Evolutionary conservation across 306 rosid genomes (phyloP), one percentile per base, ranked within the genome.

Genomic region (Mimosa pudica): DNA sequence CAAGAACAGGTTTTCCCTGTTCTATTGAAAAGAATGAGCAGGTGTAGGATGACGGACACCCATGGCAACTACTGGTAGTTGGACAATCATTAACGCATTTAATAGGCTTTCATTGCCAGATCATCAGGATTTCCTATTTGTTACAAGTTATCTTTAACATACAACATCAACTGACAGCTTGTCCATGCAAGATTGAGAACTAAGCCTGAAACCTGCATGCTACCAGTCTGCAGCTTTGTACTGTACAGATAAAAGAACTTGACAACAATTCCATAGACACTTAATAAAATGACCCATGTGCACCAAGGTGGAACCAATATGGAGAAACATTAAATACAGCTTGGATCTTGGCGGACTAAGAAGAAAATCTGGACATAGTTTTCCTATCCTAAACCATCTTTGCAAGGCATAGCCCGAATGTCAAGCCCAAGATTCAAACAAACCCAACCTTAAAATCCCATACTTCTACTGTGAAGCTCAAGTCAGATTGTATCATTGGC

Each of bases 141-240:
- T 38, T 57, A 57, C 63, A 17, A 8, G 71, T 66, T 71, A 41
- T 67, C 71, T 36, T 65, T 61, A 30, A 4, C 42, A 32, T 62
- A 30, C 42, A 32, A 32, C 42, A 62, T 62, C 8, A 62, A 62
- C 57, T 6, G 57, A 58, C 57, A 74, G 57, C 69, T 60, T 74
- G 16, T 17, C 52, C 38, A 16, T 72, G 36, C 64, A 72, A 38
- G 38, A 70, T 24, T 4, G 48, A 70, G 58, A 45, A 46, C 55
- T 70, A 17, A 51, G 32, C 47, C 63, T 51, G 32, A 46, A 73
- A n/a, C 51, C 52, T 38, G 67, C 49, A 73, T 73, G 77, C 52
- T 38, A 55, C 33, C 36, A n/a, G 36, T 73, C 66, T 0, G 44
- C 36, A 57, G 12, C 42, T 38, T 47, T 10, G 61, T 16, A 41